A percentile compares a stretch with the other conserved stretches of the same genome.
Conservation (phyloP, 108 stramenopile genomes). For the Nitzschia sp. region DNA sequence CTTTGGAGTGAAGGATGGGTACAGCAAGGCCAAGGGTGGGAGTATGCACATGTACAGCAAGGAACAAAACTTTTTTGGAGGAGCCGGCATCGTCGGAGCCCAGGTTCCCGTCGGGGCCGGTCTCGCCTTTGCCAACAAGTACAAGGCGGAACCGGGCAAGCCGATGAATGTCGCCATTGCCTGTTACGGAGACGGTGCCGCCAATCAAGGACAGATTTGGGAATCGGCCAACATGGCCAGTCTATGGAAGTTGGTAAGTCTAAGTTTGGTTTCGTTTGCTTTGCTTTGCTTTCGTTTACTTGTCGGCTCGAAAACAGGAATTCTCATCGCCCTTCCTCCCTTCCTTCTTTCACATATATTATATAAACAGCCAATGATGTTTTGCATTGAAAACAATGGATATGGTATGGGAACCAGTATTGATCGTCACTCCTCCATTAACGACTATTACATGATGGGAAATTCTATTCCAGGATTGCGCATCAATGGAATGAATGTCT, state of each 20-base stretch:
- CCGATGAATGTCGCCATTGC: slow-evolving; percentile 95
- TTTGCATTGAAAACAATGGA: slow-evolving; percentile 99
- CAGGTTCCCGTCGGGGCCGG: slow-evolving; percentile 99
- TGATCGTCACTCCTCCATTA: slow-evolving; percentile 93
- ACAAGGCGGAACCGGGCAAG: slow-evolving; percentile 92
- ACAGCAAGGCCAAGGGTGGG: slow-evolving; percentile 96
- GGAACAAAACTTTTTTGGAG: slow-evolving; percentile 96
- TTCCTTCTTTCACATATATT: background rate
- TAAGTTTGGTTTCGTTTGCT: background rate
- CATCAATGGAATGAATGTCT: slow-evolving; percentile 99
- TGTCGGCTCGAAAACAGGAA: too few relatives aligned
- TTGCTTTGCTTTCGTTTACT: background rate
- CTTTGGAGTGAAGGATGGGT: slow-evolving; percentile 81
- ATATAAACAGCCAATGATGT: slow-evolving; percentile 89
- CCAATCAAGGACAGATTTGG: slow-evolving; percentile 99
- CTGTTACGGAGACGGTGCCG: slow-evolving; percentile 99
- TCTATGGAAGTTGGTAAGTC: slow-evolving; percentile 86
- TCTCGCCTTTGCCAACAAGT: slow-evolving; percentile 97
- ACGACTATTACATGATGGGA: slow-evolving; percentile 99
- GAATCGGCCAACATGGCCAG: slow-evolving; percentile 95
- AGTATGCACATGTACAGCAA: slow-evolving; percentile 99
- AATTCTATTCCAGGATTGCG: slow-evolving; percentile 97
- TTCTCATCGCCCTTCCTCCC: background rate
- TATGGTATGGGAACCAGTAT: slow-evolving; percentile 99
- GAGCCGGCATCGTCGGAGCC: slow-evolving; percentile 98